A percentile compares a stretch with the other conserved stretches of the same genome.
Evolutionary conservation across 495 filamentous ascomycete genomes (phyloP).

Genomic region (Endocarpon pusillum): DNA sequence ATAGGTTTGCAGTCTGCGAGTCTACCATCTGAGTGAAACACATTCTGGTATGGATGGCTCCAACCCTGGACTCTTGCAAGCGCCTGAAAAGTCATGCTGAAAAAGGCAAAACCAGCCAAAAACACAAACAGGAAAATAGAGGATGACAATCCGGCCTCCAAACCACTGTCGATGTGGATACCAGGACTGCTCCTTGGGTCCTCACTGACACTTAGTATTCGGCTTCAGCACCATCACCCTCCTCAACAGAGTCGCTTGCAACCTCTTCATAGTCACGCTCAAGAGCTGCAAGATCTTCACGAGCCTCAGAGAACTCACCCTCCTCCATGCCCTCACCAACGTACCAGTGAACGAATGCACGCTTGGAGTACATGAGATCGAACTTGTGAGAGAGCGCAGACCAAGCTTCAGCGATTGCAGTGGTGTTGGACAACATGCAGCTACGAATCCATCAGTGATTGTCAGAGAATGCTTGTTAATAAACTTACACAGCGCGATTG

Average conservation of each 20-base stretch:
- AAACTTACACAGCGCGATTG: slow-evolving; percentile 85
- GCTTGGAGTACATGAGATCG: slow-evolving; percentile 99
- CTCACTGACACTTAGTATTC: slow-evolving; percentile 94
- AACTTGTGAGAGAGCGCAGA: slow-evolving; percentile 95
- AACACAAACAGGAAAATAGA: too few relatives aligned
- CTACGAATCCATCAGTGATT: slow-evolving; percentile 27
- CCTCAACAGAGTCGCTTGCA: slow-evolving; percentile 84
- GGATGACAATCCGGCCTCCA: too few relatives aligned
- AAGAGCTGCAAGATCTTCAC: slow-evolving; percentile 92
- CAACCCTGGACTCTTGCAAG: too few relatives aligned
- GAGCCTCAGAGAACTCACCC: slow-evolving; percentile 96
- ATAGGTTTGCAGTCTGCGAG: too few relatives aligned
- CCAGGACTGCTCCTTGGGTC: too few relatives aligned
- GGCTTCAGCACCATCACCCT: slow-evolving; percentile 72
- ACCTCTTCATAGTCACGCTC: slow-evolving; percentile 99
- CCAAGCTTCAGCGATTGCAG: slow-evolving; percentile 97
- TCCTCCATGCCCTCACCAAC: slow-evolving; percentile 99
- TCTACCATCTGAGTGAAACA: too few relatives aligned
- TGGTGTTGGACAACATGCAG: slow-evolving; percentile 99
- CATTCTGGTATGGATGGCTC: too few relatives aligned
- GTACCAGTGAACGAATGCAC: slow-evolving; percentile 99
- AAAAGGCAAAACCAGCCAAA: too few relatives aligned
- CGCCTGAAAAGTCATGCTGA: too few relatives aligned
- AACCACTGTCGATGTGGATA: too few relatives aligned
- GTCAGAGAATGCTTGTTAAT: not conserved